Conservation (phyloP, 1,139 yeast genomes). For the Taiozyma sp. region DNA sequence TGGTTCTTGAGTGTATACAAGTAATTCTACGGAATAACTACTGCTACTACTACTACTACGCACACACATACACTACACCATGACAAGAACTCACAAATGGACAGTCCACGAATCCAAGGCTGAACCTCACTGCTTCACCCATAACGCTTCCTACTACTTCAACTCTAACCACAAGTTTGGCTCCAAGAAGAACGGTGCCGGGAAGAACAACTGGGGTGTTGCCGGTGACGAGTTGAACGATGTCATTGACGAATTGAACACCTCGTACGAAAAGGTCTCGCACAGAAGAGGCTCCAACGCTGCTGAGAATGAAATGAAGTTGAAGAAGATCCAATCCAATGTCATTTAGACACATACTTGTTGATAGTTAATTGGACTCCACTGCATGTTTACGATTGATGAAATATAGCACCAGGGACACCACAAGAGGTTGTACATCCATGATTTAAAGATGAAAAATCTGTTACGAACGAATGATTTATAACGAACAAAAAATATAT, state of each 20-base stretch:
- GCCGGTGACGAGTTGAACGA: conserved; percentile 63
- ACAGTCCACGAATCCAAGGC: conserved; percentile 54
- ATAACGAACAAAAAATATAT: not conserved
- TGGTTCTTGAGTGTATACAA: no score
- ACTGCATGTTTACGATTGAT: not conserved
- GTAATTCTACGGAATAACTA: not conserved
- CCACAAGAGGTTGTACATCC: not conserved
- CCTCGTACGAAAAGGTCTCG: conserved; percentile 34
- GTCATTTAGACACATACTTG: not conserved
- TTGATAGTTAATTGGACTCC: no score
- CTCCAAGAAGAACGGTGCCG: conserved; percentile 81
- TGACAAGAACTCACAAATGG: conserved; percentile 89
- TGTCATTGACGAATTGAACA: conserved; percentile 36
- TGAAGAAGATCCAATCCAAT: conserved; percentile 24
- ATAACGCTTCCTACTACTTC: conserved; percentile 57
- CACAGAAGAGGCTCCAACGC: conserved; percentile 40
- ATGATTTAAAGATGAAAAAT: not conserved
- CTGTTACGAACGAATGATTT: not conserved
- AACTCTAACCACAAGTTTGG: conserved; percentile 50
- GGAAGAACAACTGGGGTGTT: conserved; percentile 72
- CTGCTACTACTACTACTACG: not conserved
- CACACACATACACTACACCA: conserved; percentile 21
- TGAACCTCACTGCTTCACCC: conserved; percentile 71
- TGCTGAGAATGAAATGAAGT: conserved; percentile 30
- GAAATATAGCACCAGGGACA: not conserved